Base-by-base conservation (phyloP, 441 rosid species). In the Theobroma grandiflorum region DNA sequence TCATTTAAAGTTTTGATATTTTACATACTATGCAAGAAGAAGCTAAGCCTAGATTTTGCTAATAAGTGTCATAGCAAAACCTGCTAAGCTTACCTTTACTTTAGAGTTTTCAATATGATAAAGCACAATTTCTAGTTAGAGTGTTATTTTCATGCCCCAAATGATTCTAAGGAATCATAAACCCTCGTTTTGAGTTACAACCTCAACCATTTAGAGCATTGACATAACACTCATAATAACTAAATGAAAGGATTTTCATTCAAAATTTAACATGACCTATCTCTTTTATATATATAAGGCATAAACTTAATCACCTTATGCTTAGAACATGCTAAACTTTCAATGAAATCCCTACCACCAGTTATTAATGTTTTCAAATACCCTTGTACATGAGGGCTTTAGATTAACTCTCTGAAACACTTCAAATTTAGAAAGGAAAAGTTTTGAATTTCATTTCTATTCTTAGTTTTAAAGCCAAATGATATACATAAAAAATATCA, bases 311-410 rank as follows among this genome's bases (percentile, higher is more conserved):
- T 26, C 31, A 26, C 31, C 0, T 26, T 26, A 26, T 26, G 31
- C 31, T 26, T 70, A 70, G 42, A 33, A 15, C 58, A 70, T 70
- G 74, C 74, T 31, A 49, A 70, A 70, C n/a, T 70, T 49, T 49
- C 15, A 70, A 70, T 8, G 20, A 70, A 70, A 49, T 1, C 4
- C 74, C 74, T 70, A 47, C 8, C 31, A 58, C 14, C 4, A 58
- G 63, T 11, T 58, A 58, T 22, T 63, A 15, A 35, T 63, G 15
- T 37, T 20, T 63, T 37, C 8, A 63, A 35, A 2, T 4, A 0
- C 8, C 31, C 2, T 12, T 12, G 3, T 12, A 15, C 3, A 15
- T 50, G n/a, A 59, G 68, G 0, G 31, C 31, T 26, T 26, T 26
- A 26, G 31, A 26, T 26, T 26, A 26, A 26, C 31, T 26, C 31